These are phyloP conservation scores for Globisporangium ultimum DNA, from an alignment of 352 stramenopile species.

Conservation along the genomic window DNA sequence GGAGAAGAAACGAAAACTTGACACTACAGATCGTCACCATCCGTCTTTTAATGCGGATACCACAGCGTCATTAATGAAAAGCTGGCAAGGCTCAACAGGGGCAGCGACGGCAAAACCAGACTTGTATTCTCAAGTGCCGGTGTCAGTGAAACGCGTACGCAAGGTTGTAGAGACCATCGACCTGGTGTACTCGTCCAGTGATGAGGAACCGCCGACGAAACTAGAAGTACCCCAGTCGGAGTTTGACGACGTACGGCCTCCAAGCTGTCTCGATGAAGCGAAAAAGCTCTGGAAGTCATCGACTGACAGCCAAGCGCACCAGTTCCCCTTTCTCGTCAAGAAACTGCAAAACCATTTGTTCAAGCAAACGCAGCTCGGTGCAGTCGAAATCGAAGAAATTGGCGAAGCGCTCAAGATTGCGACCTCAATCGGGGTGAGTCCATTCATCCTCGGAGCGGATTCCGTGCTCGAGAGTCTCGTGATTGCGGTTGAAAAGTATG, in stretches of 20 bases:
- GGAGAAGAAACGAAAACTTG: no score
- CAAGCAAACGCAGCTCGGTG: conserved; percentile 8
- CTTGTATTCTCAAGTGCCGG: background rate
- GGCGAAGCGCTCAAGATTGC: conserved; percentile 16
- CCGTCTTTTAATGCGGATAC: no score
- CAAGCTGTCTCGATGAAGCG: conserved; percentile 18
- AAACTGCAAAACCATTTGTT: conserved; percentile 25
- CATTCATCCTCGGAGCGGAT: conserved; percentile 7
- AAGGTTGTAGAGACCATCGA: conserved; percentile 10
- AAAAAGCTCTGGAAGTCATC: conserved; percentile 11
- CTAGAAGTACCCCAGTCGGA: conserved; percentile 23
- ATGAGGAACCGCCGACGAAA: conserved; percentile 13
- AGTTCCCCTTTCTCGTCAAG: conserved; percentile 21
- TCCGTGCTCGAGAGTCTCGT: conserved; percentile 20
- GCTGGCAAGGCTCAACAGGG: conserved; percentile 3
- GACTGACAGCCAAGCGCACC: conserved; percentile 11
- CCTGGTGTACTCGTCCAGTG: background rate
- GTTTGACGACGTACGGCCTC: conserved; percentile 14
- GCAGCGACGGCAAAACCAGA: background rate
- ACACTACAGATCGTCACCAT: no score
- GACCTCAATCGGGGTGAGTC: conserved; percentile 16
- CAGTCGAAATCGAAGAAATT: conserved; percentile 20
- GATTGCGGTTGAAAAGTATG: conserved; percentile 18
- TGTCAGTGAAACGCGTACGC: conserved; percentile 5
- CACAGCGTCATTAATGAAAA: no score